Conservation (phyloP, 352 stramenopile species). For the Elongisporangium undulatum region DNA sequence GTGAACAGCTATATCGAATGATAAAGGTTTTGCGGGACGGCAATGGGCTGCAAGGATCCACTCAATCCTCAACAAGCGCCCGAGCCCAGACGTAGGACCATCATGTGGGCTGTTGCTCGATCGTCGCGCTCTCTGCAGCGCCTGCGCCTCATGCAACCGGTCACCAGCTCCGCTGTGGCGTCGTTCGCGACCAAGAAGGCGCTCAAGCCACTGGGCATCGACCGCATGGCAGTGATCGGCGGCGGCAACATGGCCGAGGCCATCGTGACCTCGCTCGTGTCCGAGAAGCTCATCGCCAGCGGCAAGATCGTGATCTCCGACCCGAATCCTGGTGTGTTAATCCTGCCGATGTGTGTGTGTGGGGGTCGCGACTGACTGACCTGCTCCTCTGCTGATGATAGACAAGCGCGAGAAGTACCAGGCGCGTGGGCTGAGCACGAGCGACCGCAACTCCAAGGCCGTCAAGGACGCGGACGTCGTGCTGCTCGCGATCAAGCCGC, state of each 20-base stretch:
- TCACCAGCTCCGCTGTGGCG: too few relatives aligned
- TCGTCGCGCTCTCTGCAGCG: not conserved
- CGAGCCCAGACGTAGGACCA: not conserved
- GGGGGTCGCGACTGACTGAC: not conserved
- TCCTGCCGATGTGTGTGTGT: not conserved
- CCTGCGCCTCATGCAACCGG: not conserved
- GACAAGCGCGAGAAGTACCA: conserved; percentile 64
- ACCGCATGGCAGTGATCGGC: conserved; percentile 73
- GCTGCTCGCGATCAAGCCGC: conserved; percentile 93
- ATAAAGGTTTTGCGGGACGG: conserved; percentile 2
- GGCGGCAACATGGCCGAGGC: conserved; percentile 90
- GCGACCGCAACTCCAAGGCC: conserved; percentile 52
- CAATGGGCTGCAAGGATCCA: not conserved
- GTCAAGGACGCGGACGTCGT: conserved; percentile 88
- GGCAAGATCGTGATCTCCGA: conserved; percentile 80
- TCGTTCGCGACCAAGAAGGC: conserved; percentile 1
- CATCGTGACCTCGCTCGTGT: conserved; percentile 77
- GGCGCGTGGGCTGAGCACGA: conserved; percentile 47
- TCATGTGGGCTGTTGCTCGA: not conserved
- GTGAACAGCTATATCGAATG: not conserved
- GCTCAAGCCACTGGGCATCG: conserved; percentile 25
- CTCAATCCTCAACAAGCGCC: not conserved
- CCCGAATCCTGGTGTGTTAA: conserved; percentile 45
- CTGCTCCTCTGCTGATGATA: conserved; percentile 6
- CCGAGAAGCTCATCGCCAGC: conserved; percentile 54